Evolutionary conservation across 345 rosid genomes (phyloP).

Genomic region (Eucalyptus erythrocorys): DNA sequence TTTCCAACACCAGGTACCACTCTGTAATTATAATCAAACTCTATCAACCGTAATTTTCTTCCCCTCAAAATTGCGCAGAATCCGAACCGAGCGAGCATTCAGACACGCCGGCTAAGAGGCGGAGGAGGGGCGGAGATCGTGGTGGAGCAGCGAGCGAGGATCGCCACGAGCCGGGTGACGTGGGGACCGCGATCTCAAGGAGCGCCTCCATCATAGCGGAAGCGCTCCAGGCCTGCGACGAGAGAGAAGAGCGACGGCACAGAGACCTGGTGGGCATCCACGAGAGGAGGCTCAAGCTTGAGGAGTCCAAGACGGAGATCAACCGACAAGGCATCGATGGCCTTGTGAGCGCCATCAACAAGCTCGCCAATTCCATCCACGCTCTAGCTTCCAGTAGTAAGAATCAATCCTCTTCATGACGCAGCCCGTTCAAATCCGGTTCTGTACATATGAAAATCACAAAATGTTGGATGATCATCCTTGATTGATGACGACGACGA

Average conservation of each 20-base stretch:
- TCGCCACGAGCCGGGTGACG: neutral
- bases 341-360: constrained; percentile 70
- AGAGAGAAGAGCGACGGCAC: constrained; percentile 64
- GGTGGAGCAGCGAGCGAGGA: constrained; percentile 16
- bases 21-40: neutral
- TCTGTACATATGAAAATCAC: neutral
- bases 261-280: constrained; percentile 50
- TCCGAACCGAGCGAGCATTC: constrained; percentile 73
- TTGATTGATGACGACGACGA: neutral
- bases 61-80: constrained; percentile 15
- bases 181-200: constrained; percentile 46
- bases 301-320: constrained; percentile 57
- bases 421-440: neutral
- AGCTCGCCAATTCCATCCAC: constrained; percentile 70
- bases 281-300: constrained; percentile 57
- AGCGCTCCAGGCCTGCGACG: constrained; percentile 57
- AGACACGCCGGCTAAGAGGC: constrained; percentile 61
- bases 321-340: constrained; percentile 49
- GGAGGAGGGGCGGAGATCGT: constrained; percentile 12
- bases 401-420: constrained; percentile 10
- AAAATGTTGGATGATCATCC: neutral
- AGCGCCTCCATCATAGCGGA: constrained; percentile 75
- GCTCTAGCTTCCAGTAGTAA: constrained; percentile 46
- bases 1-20: neutral
- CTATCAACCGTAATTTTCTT: neutral